Base-by-base conservation (phyloP, 257 asterid species). In the Ajuga chamaepitys region DNA sequence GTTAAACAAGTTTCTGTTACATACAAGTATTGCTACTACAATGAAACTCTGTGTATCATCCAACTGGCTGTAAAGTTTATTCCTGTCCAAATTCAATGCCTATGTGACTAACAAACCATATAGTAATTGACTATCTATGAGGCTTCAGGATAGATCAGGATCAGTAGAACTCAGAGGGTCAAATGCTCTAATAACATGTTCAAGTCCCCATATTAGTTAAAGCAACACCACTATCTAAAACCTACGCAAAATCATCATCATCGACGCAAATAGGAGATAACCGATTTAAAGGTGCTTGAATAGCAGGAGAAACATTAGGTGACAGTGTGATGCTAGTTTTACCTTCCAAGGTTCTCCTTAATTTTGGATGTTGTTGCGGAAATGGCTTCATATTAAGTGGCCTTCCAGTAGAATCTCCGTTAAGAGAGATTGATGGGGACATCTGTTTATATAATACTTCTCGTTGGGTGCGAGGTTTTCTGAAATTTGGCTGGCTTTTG, bases 231-330 rank as follows among this genome's bases (percentile, higher is more conserved):
- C 16, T 57, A 16, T 40, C 20, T 12, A 56, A 70, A 75, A 66
- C 64, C 75, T 85, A 88, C 28, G 54, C 80, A 70, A 87, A 92
- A 83, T 92, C 97, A 65, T 86, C 93, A 64, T 86, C 88, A 51
- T 53, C 56, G 45, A 72, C 37, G 72, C 34, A 72, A 56, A 54
- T 70, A 65, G 83, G 81, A 70, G 84, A 76, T 45, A 65, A 37
- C 60, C 75, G 80, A 68, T 78, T 84, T 67, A 73, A 70, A 65
- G 89, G 82, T 54, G 76, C 74, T 50, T 71, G 81, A 68, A 77
- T 67, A 57, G 62, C 62, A 46, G 73, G 72, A 34, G 77, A 69
- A 41, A 74, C 56, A 64, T 73, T 72, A 56, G 80, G 74, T 16
- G 66, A 69, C 25, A 26, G 18, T 20, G 41, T 37, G 71, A 68